phyloP scores from a whole-genome alignment of 2,329 filamentous ascomycete species.

The Coccinonectria pachysandricola region DNA sequence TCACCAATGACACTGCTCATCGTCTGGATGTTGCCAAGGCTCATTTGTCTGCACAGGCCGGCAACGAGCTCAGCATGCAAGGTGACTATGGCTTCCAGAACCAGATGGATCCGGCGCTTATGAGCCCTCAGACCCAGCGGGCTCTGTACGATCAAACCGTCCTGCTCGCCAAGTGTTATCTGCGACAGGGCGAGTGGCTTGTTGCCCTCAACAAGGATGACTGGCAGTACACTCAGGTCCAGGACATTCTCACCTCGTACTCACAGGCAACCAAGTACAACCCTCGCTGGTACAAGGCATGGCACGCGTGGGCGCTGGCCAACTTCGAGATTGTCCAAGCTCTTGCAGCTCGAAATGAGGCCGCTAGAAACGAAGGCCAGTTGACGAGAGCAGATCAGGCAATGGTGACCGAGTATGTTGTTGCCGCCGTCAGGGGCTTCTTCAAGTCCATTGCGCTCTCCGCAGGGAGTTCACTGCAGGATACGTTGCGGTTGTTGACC shows the following conservation, averaged over 20 bases:
- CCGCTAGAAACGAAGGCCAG: constrained; percentile 51
- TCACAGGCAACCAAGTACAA: constrained; percentile 89
- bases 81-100: constrained; percentile 42
- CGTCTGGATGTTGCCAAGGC: constrained; percentile 43
- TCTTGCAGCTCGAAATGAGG: constrained; percentile 58
- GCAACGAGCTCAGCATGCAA: constrained; percentile 34
- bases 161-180: constrained; percentile 86
- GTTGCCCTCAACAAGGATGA: constrained; percentile 74
- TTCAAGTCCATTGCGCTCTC: constrained; percentile 95
- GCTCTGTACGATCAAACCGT: constrained; percentile 51
- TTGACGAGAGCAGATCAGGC: constrained; percentile 41
- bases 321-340: constrained; percentile 97
- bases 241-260: constrained; percentile 86
- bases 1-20: constrained; percentile 49
- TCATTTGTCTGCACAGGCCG: constrained; percentile 37
- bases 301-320: constrained; percentile 96
- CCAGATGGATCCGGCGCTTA: constrained; percentile 31
- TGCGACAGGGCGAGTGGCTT: constrained; percentile 95
- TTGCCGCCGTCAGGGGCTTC: constrained; percentile 91
- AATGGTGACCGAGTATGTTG: constrained; percentile 75
- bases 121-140: constrained; percentile 41
- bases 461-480: constrained; percentile 84
- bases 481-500: constrained; percentile 83
- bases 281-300: constrained; percentile 94
- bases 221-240: constrained; percentile 78